Base-by-base conservation (phyloP, 345 rosid species). In the Gossypium anomalum region DNA sequence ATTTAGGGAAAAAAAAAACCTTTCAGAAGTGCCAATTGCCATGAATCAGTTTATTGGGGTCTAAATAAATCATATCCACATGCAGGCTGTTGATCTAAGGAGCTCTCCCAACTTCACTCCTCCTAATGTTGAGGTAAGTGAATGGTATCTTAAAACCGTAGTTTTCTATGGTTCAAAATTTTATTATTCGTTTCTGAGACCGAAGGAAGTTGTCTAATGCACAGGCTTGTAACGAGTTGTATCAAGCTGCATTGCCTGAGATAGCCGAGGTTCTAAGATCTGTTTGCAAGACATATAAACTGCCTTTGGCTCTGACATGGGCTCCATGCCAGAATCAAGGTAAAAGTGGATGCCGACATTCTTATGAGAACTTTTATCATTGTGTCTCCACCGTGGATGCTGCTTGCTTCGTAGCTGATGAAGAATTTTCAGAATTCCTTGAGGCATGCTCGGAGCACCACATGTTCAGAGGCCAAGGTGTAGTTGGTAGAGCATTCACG, bases 261-360 rank as follows among this genome's bases (percentile, higher is more conserved):
- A 77, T 92, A 76, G 70, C 78, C 29, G 85, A 86, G 70, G 81
- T 87, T 79, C 81, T 90, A 80, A 80, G 73, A 66, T 82, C 89
- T 62, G 86, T 88, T 59, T 92, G 92, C 91, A 86, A 59, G 77
- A 80, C 57, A 47, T 78, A 90, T 83, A 78, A 80, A 52, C 67
- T 94, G 62, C 97, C 97, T 71, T 75, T 94, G 81, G 98, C 97
- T 78, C 85, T 90, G 73, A 88, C 91, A 3, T 94, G 98, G 98
- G 88, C 93, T 2, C 86, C 89, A 10, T 89, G 94, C 72, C 80
- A 79, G 61, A 81, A 65, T 72, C 95, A 87, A 79, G 86, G 90
- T 48, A 87, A 88, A 83, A 83, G 78, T 75, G 98, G 94, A 75
- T 82, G 88, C 63, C 86, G 85, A 19, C 97, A 86, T 80, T 87